Conservation (phyloP, 805 yeast genomes). For the Saccharomycopsis sp. region DNA sequence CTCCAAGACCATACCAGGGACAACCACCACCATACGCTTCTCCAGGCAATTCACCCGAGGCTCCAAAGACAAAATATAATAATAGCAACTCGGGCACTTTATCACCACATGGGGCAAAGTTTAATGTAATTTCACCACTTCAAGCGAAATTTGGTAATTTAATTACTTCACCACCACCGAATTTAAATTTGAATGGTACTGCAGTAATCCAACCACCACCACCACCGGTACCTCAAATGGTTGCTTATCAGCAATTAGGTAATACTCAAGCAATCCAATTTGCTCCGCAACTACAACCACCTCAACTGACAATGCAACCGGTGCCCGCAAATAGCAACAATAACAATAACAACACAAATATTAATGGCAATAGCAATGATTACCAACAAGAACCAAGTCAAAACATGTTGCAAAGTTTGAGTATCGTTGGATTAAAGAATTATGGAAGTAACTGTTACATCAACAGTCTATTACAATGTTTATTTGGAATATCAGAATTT, state of each 20-base stretch:
- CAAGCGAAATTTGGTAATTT: too few relatives aligned
- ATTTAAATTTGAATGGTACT: too few relatives aligned
- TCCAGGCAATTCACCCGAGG: too few relatives aligned
- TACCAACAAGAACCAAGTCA: slow-evolving; percentile 25
- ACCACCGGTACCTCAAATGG: neutral
- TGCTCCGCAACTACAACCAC: slow-evolving; percentile 11
- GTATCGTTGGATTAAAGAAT: slow-evolving; percentile 58
- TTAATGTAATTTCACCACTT: too few relatives aligned
- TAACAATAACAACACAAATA: slow-evolving; percentile 9
- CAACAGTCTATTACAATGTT: slow-evolving; percentile 64
- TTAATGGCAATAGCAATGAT: neutral
- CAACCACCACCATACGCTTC: too few relatives aligned
- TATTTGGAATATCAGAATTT: slow-evolving; percentile 49
- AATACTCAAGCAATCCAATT: neutral
- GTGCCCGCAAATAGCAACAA: slow-evolving; percentile 2
- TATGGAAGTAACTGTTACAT: slow-evolving; percentile 72
- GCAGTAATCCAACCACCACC: slow-evolving; percentile 6
- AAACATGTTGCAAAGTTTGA: slow-evolving; percentile 34
- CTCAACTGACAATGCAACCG: slow-evolving; percentile 12
- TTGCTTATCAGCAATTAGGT: neutral
- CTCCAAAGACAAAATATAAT: too few relatives aligned
- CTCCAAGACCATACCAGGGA: too few relatives aligned
- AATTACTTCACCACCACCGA: too few relatives aligned
- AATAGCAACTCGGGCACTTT: too few relatives aligned
- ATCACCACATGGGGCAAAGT: too few relatives aligned